These are phyloP conservation scores for Dothistroma pini DNA, from an alignment of 2,329 filamentous ascomycete species.

Conservation along the genomic window DNA sequence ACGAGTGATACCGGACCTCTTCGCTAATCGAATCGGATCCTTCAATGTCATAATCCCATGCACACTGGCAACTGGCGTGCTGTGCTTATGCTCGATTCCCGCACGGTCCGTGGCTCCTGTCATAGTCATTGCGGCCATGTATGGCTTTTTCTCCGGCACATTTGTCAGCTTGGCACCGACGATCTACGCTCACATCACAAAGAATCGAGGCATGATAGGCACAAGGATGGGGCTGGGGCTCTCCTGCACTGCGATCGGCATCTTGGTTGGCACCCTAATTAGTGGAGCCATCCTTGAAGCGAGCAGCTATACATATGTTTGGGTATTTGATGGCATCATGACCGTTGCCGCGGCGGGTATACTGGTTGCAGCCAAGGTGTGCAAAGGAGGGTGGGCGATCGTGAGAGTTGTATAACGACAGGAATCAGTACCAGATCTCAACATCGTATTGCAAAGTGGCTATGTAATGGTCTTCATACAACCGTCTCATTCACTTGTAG, in stretches of 20 bases:
- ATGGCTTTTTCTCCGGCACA: slow-evolving; percentile 49
- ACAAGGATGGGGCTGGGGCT: slow-evolving; percentile 57
- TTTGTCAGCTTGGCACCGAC: slow-evolving; percentile 47
- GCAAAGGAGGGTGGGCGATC: slow-evolving; percentile 28
- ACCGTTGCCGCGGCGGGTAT: slow-evolving; percentile 26
- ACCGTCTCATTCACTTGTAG: not conserved
- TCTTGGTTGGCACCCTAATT: slow-evolving; percentile 54
- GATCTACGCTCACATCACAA: slow-evolving; percentile 43
- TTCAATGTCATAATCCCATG: slow-evolving; percentile 48
- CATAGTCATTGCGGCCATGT: slow-evolving; percentile 43
- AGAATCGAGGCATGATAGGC: slow-evolving; percentile 45
- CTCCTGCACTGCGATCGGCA: slow-evolving; percentile 47
- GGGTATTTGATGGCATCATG: slow-evolving; percentile 43
- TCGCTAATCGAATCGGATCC: slow-evolving; percentile 45
- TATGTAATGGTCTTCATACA: too few species aligned
- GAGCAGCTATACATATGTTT: slow-evolving; percentile 42
- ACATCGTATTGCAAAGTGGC: too few species aligned
- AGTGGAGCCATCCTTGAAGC: slow-evolving; percentile 52
- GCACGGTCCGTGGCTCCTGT: slow-evolving; percentile 36
- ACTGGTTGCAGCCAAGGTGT: slow-evolving; percentile 25
- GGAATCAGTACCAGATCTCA: not conserved
- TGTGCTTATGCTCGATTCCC: slow-evolving; percentile 42
- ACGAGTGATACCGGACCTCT: slow-evolving; percentile 44
- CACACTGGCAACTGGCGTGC: slow-evolving; percentile 38
- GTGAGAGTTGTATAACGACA: slow-evolving; percentile 15